These are phyloP conservation scores for Fusarium sp. DNA, from an alignment of 2,329 filamentous ascomycete genomes.

Conservation along the genomic window DNA sequence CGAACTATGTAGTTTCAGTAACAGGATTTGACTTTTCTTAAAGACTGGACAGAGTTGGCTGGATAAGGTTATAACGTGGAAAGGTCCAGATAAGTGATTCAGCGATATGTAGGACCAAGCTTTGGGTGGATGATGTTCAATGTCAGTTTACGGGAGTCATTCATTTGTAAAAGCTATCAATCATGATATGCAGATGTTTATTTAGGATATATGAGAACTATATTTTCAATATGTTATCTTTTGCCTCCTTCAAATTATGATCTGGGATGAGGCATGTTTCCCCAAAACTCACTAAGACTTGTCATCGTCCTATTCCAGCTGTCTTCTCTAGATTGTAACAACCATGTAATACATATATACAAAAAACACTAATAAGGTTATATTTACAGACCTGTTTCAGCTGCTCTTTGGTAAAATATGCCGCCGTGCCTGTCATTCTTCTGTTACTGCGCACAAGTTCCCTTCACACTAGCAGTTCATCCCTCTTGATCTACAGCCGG, in stretches of 20 bases:
- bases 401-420: no score
- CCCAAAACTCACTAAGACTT: no score
- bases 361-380: no score
- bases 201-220: no score
- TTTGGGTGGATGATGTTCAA: not conserved
- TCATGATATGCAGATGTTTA: not conserved
- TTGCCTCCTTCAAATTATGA: not conserved
- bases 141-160: not conserved
- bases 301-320: no score
- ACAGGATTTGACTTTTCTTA: not conserved
- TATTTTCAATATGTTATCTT: not conserved
- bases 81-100: not conserved
- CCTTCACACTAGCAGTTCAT: no score
- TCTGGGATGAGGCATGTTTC: not conserved
- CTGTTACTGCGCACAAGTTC: no score
- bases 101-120: not conserved
- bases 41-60: not conserved
- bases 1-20: not conserved
- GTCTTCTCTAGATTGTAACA: no score
- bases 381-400: no score
- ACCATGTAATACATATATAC: no score
- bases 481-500: no score
- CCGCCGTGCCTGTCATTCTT: no score
- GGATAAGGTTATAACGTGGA: not conserved
- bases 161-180: not conserved